Evolutionary conservation across 106 monocot species (phyloP).

Genomic region (Acorus gramineus): DNA sequence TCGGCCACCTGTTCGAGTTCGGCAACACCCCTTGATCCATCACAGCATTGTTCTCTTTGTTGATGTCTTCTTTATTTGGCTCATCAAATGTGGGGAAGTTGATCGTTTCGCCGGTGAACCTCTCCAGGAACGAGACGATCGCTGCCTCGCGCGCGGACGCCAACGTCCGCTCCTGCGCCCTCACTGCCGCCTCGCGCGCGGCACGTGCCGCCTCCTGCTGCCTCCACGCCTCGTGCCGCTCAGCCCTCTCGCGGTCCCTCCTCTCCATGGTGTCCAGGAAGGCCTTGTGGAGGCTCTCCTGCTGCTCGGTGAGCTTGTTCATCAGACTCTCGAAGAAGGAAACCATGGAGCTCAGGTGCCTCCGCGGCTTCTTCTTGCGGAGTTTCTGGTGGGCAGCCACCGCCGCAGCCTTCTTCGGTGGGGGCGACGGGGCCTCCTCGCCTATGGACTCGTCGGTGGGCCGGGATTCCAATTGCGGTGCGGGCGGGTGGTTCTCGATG

Average conservation of each 20-base stretch:
- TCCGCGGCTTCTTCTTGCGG: conserved; percentile 18
- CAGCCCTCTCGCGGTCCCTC: conserved; percentile 47
- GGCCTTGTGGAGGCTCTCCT: conserved; percentile 62
- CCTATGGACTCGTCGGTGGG: conserved; percentile 27
- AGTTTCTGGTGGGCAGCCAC: background rate
- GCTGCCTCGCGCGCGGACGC: conserved; percentile 59
- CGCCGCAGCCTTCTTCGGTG: conserved; percentile 2
- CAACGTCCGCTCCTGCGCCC: conserved; percentile 47
- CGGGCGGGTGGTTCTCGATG: conserved; percentile 51
- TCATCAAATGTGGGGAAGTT: conserved; percentile 21
- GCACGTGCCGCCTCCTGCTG: conserved; percentile 44
- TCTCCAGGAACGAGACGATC: conserved; percentile 74
- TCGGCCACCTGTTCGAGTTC: conserved; percentile 71
- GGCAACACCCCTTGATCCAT: background rate
- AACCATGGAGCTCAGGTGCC: conserved; percentile 40
- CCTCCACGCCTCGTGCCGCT: conserved; percentile 68
- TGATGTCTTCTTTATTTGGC: background rate
- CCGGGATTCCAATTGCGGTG: background rate
- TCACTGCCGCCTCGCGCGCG: conserved; percentile 28
- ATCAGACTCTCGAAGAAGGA: conserved; percentile 62
- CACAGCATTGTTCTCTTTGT: conserved; percentile 1
- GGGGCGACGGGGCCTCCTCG: conserved; percentile 1
- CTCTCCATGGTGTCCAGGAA: conserved; percentile 69
- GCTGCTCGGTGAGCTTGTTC: conserved; percentile 72
- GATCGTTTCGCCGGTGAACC: conserved; percentile 65